Evolutionary conservation across 139 green algal species (phyloP), one percentile per base, ranked within the genome.

Genomic region (Coelastrella sp.): DNA sequence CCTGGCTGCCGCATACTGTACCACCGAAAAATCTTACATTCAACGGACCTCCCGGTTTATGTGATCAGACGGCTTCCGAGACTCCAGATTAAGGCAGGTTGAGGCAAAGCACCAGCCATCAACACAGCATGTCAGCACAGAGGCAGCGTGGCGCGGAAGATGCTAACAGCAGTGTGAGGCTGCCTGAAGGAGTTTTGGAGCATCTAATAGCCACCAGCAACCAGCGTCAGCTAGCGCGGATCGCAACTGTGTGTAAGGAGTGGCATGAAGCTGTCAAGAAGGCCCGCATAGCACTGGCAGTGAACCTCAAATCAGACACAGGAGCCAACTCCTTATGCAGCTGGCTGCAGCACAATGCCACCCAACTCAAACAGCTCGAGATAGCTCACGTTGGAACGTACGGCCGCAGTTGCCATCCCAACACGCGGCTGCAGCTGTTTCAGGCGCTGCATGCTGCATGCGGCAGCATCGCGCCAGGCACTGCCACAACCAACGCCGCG

Each of bases 401-500:
- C 56, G 32, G 83, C 19, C 47, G 83, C 6, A 59, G 77, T 20
- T 80, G 74, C 19, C 19, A 80, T 73, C 17, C 66, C 4, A 7
- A 16, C 54, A 80, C 54, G 5, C 83, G 20, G 16, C 68, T 88
- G 47, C 16, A 13, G 47, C 54, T 88, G 8, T 88, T 88, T 58
- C 66, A 80, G 83, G 54, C 68, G 2, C 68, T 88, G 56, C 83
- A 88, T 80, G 68, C 73, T 32, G 83, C 83, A n/a, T 73, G 66
- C 57, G 65, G 83, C 66, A 89, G 83, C 57, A 64, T 73, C 84
- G 85, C 73, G 54, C 22, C 20, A 76, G 65, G 32, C 58, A 16
- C 81, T 58, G 81, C 58, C 3, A 14, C 32, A 71, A 47, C 7
- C 32, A 58, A 32, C 47, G 17, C 5, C 23, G 5, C 7, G 56